Evolutionary conservation across 345 rosid species (phyloP).

Genomic region (Populus nigra): DNA sequence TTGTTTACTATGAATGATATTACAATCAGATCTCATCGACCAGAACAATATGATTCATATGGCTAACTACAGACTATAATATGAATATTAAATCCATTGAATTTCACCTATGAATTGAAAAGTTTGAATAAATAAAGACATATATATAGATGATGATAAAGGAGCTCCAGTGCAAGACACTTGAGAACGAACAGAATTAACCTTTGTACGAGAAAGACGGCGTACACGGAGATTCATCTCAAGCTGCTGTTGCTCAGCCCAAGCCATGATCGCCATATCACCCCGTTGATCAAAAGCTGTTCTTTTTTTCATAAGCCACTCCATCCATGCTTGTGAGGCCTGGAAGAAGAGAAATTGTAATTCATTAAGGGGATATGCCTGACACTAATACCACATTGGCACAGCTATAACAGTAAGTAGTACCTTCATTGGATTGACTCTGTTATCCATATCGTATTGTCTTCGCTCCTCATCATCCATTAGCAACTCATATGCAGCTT

Average conservation of each 20-base stretch:
- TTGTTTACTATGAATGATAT: not conserved
- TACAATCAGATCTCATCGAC: not conserved
- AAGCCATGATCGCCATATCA: conserved; percentile 87
- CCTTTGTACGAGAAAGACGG: conserved; percentile 88
- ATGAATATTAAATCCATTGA: not conserved
- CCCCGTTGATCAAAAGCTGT: conserved; percentile 96
- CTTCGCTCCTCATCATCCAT: conserved; percentile 67
- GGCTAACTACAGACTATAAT: not conserved
- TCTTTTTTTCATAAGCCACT: conserved; percentile 85
- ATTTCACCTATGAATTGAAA: not conserved
- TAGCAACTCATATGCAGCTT: conserved; percentile 95
- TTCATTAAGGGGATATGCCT: not conserved
- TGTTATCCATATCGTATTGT: conserved; percentile 76
- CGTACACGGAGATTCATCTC: conserved; percentile 80
- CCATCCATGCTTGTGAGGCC: conserved; percentile 99
- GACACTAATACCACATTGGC: not conserved
- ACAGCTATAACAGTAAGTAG: not conserved
- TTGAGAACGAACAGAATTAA: conserved; percentile 19
- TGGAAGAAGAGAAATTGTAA: conserved; percentile 27
- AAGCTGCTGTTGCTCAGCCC: conserved; percentile 98
- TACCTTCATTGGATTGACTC: conserved; percentile 93
- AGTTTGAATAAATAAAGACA: not conserved
- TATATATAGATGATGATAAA: conserved; percentile 1
- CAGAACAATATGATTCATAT: not conserved
- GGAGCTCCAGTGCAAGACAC: conserved; percentile 4